Percentiles rank a stretch among this genome's conserved stretches.
Conservation (phyloP, 805 yeast species). For the Lipomyces japonicus region DNA sequence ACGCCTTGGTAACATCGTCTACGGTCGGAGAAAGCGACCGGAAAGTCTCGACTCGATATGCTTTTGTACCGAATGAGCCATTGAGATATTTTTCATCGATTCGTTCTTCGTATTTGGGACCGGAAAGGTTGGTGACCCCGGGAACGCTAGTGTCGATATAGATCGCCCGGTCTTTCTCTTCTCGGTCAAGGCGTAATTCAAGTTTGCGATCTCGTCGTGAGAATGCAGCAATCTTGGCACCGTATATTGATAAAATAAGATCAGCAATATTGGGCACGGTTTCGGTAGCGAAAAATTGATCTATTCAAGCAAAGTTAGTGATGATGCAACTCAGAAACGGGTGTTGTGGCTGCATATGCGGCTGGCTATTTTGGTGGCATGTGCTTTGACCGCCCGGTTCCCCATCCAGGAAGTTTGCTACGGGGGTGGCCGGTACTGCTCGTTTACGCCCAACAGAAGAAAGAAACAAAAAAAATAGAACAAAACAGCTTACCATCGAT, state of each 20-base stretch:
- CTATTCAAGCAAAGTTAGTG: neutral
- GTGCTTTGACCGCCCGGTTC: neutral
- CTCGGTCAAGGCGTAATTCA: slow-evolving; percentile 73
- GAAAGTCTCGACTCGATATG: slow-evolving; percentile 75
- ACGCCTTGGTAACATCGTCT: slow-evolving; percentile 43
- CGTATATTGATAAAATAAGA: slow-evolving; percentile 82
- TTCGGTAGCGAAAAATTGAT: slow-evolving; percentile 84
- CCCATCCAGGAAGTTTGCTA: neutral
- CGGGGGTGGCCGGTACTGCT: neutral
- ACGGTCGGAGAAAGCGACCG: slow-evolving; percentile 54
- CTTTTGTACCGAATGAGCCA: slow-evolving; percentile 37
- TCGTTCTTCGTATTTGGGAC: slow-evolving; percentile 36
- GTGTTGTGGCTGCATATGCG: neutral
- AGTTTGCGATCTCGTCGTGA: slow-evolving; percentile 57
- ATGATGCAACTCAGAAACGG: neutral
- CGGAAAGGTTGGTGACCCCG: slow-evolving; percentile 45
- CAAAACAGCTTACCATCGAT: slow-evolving; percentile 54
- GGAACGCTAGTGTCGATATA: slow-evolving; percentile 68
- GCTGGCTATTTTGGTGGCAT: neutral
- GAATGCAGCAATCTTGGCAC: slow-evolving; percentile 88
- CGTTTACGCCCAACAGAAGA: slow-evolving; percentile 1
- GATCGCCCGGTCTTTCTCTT: slow-evolving; percentile 81
- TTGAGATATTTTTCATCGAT: slow-evolving; percentile 76
- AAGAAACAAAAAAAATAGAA: neutral
- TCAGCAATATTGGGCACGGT: slow-evolving; percentile 73